Conservation (phyloP, 2,329 filamentous ascomycete species). For the Cytospora mali region DNA sequence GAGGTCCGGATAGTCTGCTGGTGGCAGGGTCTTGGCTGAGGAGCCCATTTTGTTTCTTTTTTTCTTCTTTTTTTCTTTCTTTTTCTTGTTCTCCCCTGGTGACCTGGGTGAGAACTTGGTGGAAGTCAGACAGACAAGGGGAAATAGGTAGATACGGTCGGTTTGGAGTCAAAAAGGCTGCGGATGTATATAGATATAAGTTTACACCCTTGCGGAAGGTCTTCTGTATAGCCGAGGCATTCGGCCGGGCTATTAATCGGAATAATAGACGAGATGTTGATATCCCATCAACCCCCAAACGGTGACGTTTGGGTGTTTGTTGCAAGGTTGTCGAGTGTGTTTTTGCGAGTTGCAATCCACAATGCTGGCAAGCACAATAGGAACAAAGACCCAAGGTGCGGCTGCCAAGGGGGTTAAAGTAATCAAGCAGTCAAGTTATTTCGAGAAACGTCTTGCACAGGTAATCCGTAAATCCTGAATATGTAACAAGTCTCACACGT, state of each 20-base stretch:
- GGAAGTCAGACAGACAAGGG: background rate
- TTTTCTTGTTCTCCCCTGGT: too few species aligned
- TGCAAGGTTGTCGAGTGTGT: background rate
- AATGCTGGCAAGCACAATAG: background rate
- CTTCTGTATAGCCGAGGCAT: conserved; percentile 18
- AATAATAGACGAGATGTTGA: background rate
- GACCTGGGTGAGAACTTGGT: background rate
- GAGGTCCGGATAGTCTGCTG: conserved; percentile 42
- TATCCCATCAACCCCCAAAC: background rate
- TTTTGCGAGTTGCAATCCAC: too few species aligned
- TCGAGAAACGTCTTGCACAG: conserved; percentile 1
- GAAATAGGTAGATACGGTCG: background rate
- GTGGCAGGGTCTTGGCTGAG: conserved; percentile 35
- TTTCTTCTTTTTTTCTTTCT: too few species aligned
- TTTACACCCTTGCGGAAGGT: conserved; percentile 6
- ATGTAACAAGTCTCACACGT: background rate
- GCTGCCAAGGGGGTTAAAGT: background rate
- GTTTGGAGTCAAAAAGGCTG: background rate
- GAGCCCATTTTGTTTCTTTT: conserved; percentile 46
- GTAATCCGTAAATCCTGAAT: background rate
- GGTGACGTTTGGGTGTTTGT: background rate
- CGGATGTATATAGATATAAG: conserved; percentile 6
- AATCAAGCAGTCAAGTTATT: background rate
- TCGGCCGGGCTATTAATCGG: conserved; percentile 2
- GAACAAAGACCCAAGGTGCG: conserved; percentile 10